Conservation (phyloP, 1,139 yeast genomes). For the Nakaseomyces glabratus region DNA sequence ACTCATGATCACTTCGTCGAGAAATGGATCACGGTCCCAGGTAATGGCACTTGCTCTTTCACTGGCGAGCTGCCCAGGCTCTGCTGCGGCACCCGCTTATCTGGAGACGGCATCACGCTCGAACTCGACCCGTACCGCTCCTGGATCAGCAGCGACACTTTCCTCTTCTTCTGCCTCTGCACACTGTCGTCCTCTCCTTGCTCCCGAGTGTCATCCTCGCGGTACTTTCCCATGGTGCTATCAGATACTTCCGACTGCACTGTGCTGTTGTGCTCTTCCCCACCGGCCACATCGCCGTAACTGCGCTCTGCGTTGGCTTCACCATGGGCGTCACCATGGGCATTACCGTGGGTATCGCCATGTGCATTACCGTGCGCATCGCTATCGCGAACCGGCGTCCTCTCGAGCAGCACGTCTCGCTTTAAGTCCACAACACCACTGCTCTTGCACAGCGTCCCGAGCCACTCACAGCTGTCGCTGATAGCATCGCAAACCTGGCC, state of each 20-base stretch:
- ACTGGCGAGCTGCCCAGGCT: slow-evolving; percentile 14
- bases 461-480: slow-evolving; percentile 27
- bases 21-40: slow-evolving; percentile 21
- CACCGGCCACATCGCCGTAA: too few species aligned
- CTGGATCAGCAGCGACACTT: slow-evolving; percentile 27
- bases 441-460: slow-evolving; percentile 27
- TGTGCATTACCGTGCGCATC: slow-evolving; percentile 1
- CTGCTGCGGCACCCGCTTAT: slow-evolving; percentile 11
- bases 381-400: not conserved
- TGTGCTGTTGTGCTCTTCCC: too few species aligned
- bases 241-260: slow-evolving; percentile 23
- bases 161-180: slow-evolving; percentile 27
- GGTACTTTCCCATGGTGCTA: slow-evolving; percentile 6
- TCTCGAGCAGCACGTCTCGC: slow-evolving; percentile 10
- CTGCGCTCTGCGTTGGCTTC: too few species aligned
- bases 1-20: slow-evolving; percentile 13
- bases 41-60: slow-evolving; percentile 11
- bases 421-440: slow-evolving; percentile 25
- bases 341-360: slow-evolving; percentile 4
- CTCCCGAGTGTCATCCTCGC: slow-evolving; percentile 18
- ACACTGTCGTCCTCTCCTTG: slow-evolving; percentile 20
- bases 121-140: slow-evolving; percentile 30
- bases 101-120: slow-evolving; percentile 24
- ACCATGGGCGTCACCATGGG: not conserved
- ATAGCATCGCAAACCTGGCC: slow-evolving; percentile 26